Percentiles rank a stretch among this genome's conserved stretches.
Evolutionary conservation across 495 filamentous ascomycete species (phyloP).

Genomic region (Penicillium lividum): DNA sequence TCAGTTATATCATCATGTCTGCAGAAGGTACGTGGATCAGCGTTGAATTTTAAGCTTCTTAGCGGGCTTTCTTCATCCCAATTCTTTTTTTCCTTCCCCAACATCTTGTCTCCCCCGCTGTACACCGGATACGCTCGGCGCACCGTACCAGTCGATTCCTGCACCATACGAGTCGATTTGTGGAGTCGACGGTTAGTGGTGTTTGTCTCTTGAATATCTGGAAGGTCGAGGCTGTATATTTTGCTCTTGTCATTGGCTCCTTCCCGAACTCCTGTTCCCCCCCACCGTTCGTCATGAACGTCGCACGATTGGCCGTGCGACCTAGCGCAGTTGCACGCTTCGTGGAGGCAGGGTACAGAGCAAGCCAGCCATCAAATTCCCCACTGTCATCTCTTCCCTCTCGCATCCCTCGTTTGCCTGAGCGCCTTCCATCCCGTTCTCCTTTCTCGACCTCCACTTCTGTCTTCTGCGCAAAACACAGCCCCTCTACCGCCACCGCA

Average conservation of each 20-base stretch:
- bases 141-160: conserved; percentile 8
- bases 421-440: conserved; percentile 1
- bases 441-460: conserved; percentile 28
- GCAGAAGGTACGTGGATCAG: conserved; percentile 3
- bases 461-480: conserved; percentile 20
- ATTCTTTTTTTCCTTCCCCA: conserved; percentile 10
- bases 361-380: conserved; percentile 2
- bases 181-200: conserved; percentile 5
- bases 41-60: conserved; percentile 15
- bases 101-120: conserved; percentile 9
- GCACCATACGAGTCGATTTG: conserved; percentile 8
- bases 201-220: conserved; percentile 1
- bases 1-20: conserved; percentile 2
- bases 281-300: conserved; percentile 27
- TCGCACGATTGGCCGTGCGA: conserved; percentile 25
- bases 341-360: conserved; percentile 1
- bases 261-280: conserved; percentile 13
- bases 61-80: conserved; percentile 15
- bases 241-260: conserved; percentile 11
- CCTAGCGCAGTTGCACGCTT: conserved; percentile 18
- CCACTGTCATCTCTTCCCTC: too few species aligned
- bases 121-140: conserved; percentile 11
- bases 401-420: background rate
- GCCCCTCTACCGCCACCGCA: conserved; percentile 13
- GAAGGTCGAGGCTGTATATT: background rate